Percentiles rank a stretch among this genome's conserved stretches.
phyloP scores from a whole-genome alignment of 2,329 filamentous ascomycete genomes.

The Pseudogymnoascus sp. region DNA sequence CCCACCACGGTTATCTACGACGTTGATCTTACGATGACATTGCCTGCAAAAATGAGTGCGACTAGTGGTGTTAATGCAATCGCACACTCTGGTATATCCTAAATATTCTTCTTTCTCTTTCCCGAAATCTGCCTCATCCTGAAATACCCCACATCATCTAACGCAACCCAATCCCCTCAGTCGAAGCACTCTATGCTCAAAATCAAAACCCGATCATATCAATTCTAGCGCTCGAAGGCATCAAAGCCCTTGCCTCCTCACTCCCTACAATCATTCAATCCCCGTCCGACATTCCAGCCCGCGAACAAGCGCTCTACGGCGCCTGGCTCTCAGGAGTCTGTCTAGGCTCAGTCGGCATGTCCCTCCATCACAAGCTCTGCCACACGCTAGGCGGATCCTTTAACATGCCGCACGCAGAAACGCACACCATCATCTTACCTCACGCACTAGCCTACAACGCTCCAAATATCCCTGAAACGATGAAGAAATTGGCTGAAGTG shows the following conservation, averaged over 20 bases:
- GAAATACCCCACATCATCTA: no score
- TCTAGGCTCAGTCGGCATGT: conserved; percentile 54
- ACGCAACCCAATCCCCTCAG: conserved; percentile 24
- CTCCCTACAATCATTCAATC: conserved; percentile 47
- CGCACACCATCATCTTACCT: conserved; percentile 56
- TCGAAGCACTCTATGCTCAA: conserved; percentile 56
- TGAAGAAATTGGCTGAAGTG: conserved; percentile 45
- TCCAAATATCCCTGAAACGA: conserved; percentile 44
- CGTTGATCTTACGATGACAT: conserved; percentile 53
- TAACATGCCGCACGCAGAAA: conserved; percentile 58
- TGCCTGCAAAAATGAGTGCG: conserved; percentile 46
- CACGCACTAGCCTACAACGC: conserved; percentile 59
- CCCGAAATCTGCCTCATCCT: conserved; percentile 26
- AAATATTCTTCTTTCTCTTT: neutral
- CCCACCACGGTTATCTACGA: conserved; percentile 59
- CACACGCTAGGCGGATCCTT: conserved; percentile 59
- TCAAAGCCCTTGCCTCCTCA: conserved; percentile 44
- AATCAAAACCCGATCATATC: conserved; percentile 55
- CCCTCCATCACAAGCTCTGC: conserved; percentile 62
- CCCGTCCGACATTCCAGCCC: conserved; percentile 39
- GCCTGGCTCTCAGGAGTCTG: conserved; percentile 59
- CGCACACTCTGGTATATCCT: conserved; percentile 39
- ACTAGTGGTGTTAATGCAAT: conserved; percentile 60
- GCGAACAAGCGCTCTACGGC: conserved; percentile 51
- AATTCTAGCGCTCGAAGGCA: conserved; percentile 53